A percentile compares a stretch with the other conserved stretches of the same genome.
phyloP scores from a whole-genome alignment of 2,329 filamentous ascomycete species.

The Calonectria fujianensis region DNA sequence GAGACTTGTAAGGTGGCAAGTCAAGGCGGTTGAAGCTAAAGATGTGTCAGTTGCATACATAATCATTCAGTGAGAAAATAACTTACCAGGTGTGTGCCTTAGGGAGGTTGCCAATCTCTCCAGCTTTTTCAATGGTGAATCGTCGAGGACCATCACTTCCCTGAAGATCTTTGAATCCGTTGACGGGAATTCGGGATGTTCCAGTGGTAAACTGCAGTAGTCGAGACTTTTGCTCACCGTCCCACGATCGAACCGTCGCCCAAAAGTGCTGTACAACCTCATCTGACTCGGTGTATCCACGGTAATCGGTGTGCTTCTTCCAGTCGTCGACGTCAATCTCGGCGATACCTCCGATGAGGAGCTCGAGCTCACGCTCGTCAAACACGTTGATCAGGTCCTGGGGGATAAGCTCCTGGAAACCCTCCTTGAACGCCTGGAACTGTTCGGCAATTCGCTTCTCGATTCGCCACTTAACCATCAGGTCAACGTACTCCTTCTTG shows the following conservation, averaged over 20 bases:
- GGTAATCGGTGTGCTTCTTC: slow-evolving; percentile 99
- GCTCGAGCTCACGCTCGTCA: slow-evolving; percentile 96
- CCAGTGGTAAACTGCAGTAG: slow-evolving; percentile 97
- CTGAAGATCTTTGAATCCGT: slow-evolving; percentile 99
- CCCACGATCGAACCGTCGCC: slow-evolving; percentile 97
- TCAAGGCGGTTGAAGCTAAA: slow-evolving; percentile 96
- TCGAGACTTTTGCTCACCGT: slow-evolving; percentile 98
- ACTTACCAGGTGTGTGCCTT: slow-evolving; percentile 98
- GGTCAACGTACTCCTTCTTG: slow-evolving; percentile 98
- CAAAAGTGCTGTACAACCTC: slow-evolving; percentile 99
- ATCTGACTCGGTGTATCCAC: slow-evolving; percentile 97
- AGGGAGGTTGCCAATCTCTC: slow-evolving; percentile 90
- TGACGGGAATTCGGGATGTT: slow-evolving; percentile 97
- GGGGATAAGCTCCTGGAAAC: slow-evolving; percentile 98
- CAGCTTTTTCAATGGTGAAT: slow-evolving; percentile 98
- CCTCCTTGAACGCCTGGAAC: slow-evolving; percentile 97
- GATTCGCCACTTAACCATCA: slow-evolving; percentile 99
- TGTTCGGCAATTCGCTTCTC: slow-evolving; percentile 99
- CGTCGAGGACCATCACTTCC: slow-evolving; percentile 95
- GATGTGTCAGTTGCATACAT: slow-evolving; percentile 49
- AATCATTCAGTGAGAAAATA: not conserved
- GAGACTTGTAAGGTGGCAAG: slow-evolving; percentile 91
- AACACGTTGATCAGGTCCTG: slow-evolving; percentile 98
- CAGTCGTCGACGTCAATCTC: slow-evolving; percentile 99
- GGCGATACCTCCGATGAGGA: slow-evolving; percentile 98